These are phyloP conservation scores for Triticum turgidum DNA, from an alignment of 176 grass and related monocot genomes.

Conservation along the genomic window DNA sequence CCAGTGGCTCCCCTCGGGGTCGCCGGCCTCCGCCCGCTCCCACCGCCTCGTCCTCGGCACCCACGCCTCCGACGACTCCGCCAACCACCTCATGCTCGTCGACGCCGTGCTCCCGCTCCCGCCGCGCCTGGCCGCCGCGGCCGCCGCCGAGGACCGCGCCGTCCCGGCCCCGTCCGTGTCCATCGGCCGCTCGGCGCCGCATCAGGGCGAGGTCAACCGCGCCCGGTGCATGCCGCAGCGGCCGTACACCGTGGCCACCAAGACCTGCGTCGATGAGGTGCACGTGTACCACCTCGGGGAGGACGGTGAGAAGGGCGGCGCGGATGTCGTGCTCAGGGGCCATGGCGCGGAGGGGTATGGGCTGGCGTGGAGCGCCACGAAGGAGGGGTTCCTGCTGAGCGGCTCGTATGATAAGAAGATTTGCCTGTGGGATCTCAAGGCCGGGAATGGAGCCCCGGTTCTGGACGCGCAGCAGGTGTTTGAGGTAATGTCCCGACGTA, in stretches of 20 bases:
- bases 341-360: slow-evolving; percentile 87
- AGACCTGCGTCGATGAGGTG: slow-evolving; percentile 72
- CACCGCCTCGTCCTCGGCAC: slow-evolving; percentile 72
- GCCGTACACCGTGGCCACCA: slow-evolving; percentile 65
- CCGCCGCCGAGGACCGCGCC: background rate
- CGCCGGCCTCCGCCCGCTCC: slow-evolving; percentile 15
- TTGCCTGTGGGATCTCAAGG: slow-evolving; percentile 81
- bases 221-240: slow-evolving; percentile 82
- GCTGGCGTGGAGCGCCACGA: slow-evolving; percentile 70
- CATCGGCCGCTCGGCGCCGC: slow-evolving; percentile 44
- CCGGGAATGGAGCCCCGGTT: slow-evolving; percentile 31
- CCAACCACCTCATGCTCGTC: slow-evolving; percentile 65
- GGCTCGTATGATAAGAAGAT: slow-evolving; percentile 95
- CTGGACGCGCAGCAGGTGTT: slow-evolving; percentile 76
- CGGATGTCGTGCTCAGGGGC: slow-evolving; percentile 67
- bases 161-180: slow-evolving; percentile 49
- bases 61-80: slow-evolving; percentile 63
- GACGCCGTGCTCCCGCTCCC: slow-evolving; percentile 60
- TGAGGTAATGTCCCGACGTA: slow-evolving; percentile 60
- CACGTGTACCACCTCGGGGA: slow-evolving; percentile 67
- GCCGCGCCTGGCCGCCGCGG: slow-evolving; percentile 31
- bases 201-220: slow-evolving; percentile 87
- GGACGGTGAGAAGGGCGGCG: slow-evolving; percentile 30
- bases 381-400: slow-evolving; percentile 78
- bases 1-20: slow-evolving; percentile 60